Base-by-base conservation (phyloP, 192 early-diverging fungal species). In the Rhizophagus sp. region DNA sequence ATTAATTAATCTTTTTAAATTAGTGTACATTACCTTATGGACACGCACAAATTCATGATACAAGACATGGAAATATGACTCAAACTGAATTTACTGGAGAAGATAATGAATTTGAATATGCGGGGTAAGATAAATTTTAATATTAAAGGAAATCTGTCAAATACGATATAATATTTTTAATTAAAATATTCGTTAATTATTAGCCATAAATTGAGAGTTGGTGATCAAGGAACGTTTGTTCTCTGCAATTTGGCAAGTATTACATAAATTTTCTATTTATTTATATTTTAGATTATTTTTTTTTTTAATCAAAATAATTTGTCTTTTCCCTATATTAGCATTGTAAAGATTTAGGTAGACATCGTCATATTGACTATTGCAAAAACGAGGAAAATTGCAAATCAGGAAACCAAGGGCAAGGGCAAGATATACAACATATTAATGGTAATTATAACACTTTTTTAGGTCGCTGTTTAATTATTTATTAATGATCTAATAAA, bases 341-440 rank as follows among this genome's bases (percentile, higher is more conserved):
- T n/a, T 79, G 78, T 19, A 50, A 79, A 71, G 65, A 62, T n/a
- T 22, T 44, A 52, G 80, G 52, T 11, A 39, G 73, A 9, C 80
- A 81, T 62, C 44, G 73, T 22, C 80, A 81, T 81, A 77, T 81
- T 5, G 80, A 81, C 61, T 81, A 78, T 57, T 81, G 80, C 25
- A 30, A 67, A 39, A 36, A 64, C 39, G 34, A 39, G 17, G 49
- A 22, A 22, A 27, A 36, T 52, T 77, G 78, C 30, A 79, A 79
- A 79, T 33, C 11, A 10, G 49, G 9, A 70, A 57, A 70, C 3
- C 12, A 76, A 76, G 62, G 62, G 24, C 17, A 57, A 39, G 33
- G n/a, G n/a, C n/a, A n/a, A n/a, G n/a, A 76, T 25, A 62, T 50
- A 36, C 25, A 61, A 63, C 78, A 79, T 62, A 41, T 71, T 36